phyloP scores from a whole-genome alignment of 768 basidiomycete species.

The Collybia sordida region DNA sequence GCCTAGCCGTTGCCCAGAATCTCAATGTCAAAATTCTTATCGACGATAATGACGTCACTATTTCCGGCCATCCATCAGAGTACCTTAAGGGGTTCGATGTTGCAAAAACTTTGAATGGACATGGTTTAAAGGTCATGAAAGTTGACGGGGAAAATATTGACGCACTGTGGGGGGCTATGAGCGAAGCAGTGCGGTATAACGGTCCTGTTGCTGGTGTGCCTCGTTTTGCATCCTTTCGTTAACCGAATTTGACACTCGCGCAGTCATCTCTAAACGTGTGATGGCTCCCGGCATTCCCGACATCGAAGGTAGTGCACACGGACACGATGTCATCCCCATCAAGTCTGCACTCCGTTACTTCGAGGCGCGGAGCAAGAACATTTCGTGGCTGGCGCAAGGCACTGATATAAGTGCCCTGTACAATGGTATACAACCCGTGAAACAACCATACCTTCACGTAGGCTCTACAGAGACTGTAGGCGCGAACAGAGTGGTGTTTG shows the following conservation, averaged over 20 bases:
- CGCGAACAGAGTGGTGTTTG: constrained; percentile 83
- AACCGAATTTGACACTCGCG: not conserved
- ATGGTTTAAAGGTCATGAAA: constrained; percentile 75
- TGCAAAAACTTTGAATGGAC: constrained; percentile 71
- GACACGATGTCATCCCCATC: constrained; percentile 85
- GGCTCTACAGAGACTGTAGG: constrained; percentile 75
- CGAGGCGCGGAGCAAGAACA: constrained; percentile 55
- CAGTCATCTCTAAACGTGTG: constrained; percentile 67
- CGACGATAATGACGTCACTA: constrained; percentile 91
- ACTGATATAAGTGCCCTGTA: constrained; percentile 51
- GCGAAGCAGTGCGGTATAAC: constrained; percentile 51
- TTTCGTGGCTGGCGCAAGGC: not conserved
- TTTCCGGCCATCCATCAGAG: constrained; percentile 86
- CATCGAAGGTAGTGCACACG: constrained; percentile 78
- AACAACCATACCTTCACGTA: constrained; percentile 57
- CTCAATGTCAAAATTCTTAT: constrained; percentile 86
- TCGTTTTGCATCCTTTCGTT: not conserved
- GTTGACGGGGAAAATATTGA: constrained; percentile 82
- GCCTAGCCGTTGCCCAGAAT: constrained; percentile 79
- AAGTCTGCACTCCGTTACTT: constrained; percentile 80
- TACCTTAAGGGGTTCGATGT: constrained; percentile 82
- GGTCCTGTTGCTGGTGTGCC: constrained; percentile 76
- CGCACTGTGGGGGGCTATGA: constrained; percentile 68
- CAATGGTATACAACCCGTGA: constrained; percentile 57
- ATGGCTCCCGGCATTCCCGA: constrained; percentile 73